Evolutionary conservation across 1,284 basidiomycete species (phyloP).

Genomic region (Agroathelia rolfsii): DNA sequence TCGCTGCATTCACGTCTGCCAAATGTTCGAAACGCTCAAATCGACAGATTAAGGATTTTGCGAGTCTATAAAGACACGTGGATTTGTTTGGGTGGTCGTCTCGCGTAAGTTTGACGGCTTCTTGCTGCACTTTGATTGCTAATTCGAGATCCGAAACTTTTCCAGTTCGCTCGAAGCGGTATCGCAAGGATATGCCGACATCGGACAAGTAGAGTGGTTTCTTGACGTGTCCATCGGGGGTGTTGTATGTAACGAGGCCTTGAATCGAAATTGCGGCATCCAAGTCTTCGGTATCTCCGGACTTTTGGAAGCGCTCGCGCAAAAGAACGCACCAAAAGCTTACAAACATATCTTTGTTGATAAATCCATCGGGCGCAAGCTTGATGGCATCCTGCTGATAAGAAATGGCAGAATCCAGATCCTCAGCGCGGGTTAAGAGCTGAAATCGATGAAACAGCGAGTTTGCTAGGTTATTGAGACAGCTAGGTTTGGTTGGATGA

Average conservation of each 20-base stretch:
- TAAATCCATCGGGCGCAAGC: slow-evolving; percentile 9
- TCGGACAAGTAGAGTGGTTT: slow-evolving; percentile 10
- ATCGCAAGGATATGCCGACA: slow-evolving; percentile 14
- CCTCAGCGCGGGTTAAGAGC: slow-evolving; percentile 7
- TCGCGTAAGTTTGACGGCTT: slow-evolving; percentile 6
- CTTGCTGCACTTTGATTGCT: slow-evolving; percentile 4
- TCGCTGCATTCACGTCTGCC: slow-evolving; percentile 16
- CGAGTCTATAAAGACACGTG: too few relatives aligned
- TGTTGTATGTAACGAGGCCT: too few relatives aligned
- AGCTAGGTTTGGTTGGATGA: too few relatives aligned
- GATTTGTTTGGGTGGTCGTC: slow-evolving; percentile 2
- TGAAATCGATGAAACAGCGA: too few relatives aligned
- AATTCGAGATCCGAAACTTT: slow-evolving; percentile 10
- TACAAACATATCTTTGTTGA: too few relatives aligned
- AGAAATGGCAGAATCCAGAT: slow-evolving; percentile 17
- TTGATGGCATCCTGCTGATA: slow-evolving; percentile 11
- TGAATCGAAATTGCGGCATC: too few relatives aligned
- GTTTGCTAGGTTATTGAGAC: too few relatives aligned
- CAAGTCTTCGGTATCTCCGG: too few relatives aligned
- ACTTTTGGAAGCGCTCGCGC: too few relatives aligned
- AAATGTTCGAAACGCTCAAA: slow-evolving; percentile 10
- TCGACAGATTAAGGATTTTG: too few relatives aligned
- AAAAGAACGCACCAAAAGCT: too few relatives aligned
- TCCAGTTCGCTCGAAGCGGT: slow-evolving; percentile 9
- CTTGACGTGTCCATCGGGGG: slow-evolving; percentile 7